Evolutionary conservation across 192 early-diverging fungal species (phyloP).

Genomic region (Coemansia sp.): DNA sequence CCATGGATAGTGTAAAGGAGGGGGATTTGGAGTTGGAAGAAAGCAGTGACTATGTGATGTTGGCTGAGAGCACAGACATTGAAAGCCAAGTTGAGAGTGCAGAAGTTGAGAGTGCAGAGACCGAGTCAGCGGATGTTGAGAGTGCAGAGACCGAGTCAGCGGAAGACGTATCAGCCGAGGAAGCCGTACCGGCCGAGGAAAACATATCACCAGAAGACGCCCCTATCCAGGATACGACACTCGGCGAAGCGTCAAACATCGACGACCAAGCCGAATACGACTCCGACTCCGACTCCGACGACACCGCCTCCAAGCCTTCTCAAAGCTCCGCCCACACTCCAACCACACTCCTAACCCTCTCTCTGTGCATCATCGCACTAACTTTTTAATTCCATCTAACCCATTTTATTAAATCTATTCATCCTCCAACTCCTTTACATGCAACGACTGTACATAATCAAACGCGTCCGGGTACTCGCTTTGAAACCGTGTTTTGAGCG

Average conservation of each 20-base stretch:
- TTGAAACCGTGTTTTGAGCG: conserved; percentile 35
- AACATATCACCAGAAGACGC: background rate
- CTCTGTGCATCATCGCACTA: conserved; percentile 5
- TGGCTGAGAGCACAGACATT: no score
- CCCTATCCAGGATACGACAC: no score
- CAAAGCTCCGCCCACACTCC: background rate
- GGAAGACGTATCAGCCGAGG: background rate
- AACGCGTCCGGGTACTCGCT: conserved; percentile 33
- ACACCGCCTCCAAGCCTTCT: background rate
- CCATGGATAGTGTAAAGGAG: background rate
- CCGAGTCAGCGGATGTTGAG: no score
- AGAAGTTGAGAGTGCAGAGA: no score
- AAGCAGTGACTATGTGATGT: background rate
- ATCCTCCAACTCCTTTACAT: conserved; percentile 40
- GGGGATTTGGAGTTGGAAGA: background rate
- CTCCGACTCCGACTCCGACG: conserved; percentile 26
- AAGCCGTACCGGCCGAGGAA: background rate
- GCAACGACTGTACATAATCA: conserved; percentile 47
- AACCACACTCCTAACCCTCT: background rate
- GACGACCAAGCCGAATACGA: conserved; percentile 19
- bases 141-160: background rate
- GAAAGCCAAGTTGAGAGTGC: no score
- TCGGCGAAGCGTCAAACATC: background rate
- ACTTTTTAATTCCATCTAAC: background rate
- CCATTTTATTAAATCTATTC: conserved; percentile 10